Evolutionary conservation across 352 stramenopile species (phyloP).

Genomic region (Stephanocyclus meneghinianus): DNA sequence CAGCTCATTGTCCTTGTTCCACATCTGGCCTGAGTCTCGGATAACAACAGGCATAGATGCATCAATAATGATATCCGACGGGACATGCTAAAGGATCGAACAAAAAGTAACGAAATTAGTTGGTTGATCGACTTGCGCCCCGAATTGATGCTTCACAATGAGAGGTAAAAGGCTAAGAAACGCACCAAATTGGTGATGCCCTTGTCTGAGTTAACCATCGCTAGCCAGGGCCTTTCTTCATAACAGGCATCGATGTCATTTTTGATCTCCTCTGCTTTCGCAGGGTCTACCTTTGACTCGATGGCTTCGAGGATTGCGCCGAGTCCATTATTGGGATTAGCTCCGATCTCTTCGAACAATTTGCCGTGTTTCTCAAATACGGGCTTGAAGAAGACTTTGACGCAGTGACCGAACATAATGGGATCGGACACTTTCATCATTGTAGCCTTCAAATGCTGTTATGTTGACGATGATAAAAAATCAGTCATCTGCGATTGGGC

Average conservation of each 20-base stretch:
- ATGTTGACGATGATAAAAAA: conserved; percentile 1
- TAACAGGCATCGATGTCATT: conserved; percentile 82
- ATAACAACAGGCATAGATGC: conserved; percentile 85
- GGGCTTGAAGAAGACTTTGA: conserved; percentile 83
- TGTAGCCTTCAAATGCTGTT: conserved; percentile 83
- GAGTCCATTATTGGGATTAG: conserved; percentile 84
- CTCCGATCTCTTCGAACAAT: conserved; percentile 78
- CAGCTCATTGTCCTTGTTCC: conserved; percentile 83
- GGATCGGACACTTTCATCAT: conserved; percentile 88
- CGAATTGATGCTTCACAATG: conserved; percentile 27
- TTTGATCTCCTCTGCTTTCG: conserved; percentile 67
- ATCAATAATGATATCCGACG: conserved; percentile 85
- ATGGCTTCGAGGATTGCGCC: conserved; percentile 67
- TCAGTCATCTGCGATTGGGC: not conserved
- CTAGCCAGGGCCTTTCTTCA: conserved; percentile 78
- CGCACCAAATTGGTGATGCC: conserved; percentile 85
- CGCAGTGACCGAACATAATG: conserved; percentile 85
- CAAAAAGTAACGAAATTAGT: conserved; percentile 2
- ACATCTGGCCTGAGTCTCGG: conserved; percentile 85
- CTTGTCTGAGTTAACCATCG: conserved; percentile 84
- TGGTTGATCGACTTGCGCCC: not conserved
- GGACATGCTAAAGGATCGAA: conserved; percentile 43
- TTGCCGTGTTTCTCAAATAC: conserved; percentile 83
- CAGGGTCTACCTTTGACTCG: conserved; percentile 62
- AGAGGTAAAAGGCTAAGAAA: conserved; percentile 14